These are phyloP conservation scores for Wickerhamia fluorescens DNA, from an alignment of 805 yeast species.

Conservation along the genomic window DNA sequence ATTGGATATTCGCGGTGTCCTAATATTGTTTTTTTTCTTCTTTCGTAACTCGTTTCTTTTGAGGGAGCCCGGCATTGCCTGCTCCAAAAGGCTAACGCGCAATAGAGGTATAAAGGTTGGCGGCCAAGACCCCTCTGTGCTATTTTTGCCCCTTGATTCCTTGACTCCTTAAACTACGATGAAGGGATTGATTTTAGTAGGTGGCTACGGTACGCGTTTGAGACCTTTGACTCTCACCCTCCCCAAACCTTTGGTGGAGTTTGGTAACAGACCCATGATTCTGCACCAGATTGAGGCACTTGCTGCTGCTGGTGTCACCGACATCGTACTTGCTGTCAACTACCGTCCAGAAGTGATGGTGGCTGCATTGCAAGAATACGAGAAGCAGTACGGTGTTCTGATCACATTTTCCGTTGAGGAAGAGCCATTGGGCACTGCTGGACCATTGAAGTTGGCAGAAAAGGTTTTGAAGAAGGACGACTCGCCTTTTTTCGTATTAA, in stretches of 20 bases:
- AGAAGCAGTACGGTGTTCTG: constrained; percentile 85
- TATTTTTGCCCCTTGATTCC: too few species aligned
- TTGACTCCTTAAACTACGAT: constrained; percentile 38
- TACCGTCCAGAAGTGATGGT: constrained; percentile 99
- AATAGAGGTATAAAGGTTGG: too few species aligned
- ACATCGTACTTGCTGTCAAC: constrained; percentile 96
- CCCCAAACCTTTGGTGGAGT: constrained; percentile 96
- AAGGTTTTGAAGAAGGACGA: constrained; percentile 87
- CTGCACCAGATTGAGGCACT: constrained; percentile 97
- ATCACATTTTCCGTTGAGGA: constrained; percentile 98
- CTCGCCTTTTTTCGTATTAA: constrained; percentile 93
- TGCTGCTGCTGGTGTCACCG: constrained; percentile 97
- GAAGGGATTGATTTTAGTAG: constrained; percentile 97
- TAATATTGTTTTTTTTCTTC: too few species aligned
- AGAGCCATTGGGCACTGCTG: constrained; percentile 99
- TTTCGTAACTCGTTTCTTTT: too few species aligned
- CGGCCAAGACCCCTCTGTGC: too few species aligned
- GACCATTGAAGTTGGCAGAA: constrained; percentile 97
- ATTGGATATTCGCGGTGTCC: too few species aligned
- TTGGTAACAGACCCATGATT: constrained; percentile 99
- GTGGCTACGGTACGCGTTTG: constrained; percentile 99
- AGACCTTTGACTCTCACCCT: constrained; percentile 94
- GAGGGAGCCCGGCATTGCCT: too few species aligned
- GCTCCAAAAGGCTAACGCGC: too few species aligned
- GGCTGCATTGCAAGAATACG: constrained; percentile 87